Conservation (phyloP, 2,329 filamentous ascomycete genomes). For the Pleurostoma richardsiae region DNA sequence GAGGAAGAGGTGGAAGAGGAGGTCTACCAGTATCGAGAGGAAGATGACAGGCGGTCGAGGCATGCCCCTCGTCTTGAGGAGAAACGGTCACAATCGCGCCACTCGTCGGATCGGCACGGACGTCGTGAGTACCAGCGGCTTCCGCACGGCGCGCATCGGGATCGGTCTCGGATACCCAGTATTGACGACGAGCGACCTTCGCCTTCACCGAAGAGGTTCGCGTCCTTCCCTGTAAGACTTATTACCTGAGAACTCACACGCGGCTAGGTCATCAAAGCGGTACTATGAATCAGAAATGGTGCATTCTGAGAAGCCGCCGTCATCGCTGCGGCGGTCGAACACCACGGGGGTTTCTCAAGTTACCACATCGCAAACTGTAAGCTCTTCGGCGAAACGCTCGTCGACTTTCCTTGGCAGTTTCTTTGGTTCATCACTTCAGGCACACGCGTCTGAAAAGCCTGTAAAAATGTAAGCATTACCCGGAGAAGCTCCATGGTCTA, state of each 20-base stretch:
- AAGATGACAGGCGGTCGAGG: conserved; percentile 11
- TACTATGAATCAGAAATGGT: conserved; percentile 22
- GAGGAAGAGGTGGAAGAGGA: conserved; percentile 5
- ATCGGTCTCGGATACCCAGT: conserved; percentile 17
- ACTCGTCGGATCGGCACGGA: conserved; percentile 12
- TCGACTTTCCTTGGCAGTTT: conserved; percentile 25
- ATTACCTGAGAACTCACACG: background rate
- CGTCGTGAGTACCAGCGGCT: background rate
- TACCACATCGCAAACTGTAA: conserved; percentile 27
- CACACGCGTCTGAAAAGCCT: conserved; percentile 12
- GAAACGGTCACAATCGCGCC: conserved; percentile 16
- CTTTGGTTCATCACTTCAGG: conserved; percentile 18
- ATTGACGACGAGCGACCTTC: conserved; percentile 15
- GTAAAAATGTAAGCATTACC: conserved; percentile 14
- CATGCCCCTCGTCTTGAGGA: conserved; percentile 10
- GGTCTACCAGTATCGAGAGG: conserved; percentile 6
- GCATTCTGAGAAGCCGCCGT: conserved; percentile 21
- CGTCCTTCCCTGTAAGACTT: no score
- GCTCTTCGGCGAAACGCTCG: conserved; percentile 28
- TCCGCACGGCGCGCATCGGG: conserved; percentile 13
- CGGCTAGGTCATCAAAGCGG: conserved; percentile 12
- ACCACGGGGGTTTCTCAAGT: conserved; percentile 26
- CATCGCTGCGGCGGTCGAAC: conserved; percentile 23
- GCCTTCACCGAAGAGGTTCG: conserved; percentile 7
- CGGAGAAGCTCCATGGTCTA: conserved; percentile 1